A percentile compares a stretch with the other conserved stretches of the same genome.
These are phyloP conservation scores for Plasmopara muralis DNA, from an alignment of 352 stramenopile species.

Conservation along the genomic window DNA sequence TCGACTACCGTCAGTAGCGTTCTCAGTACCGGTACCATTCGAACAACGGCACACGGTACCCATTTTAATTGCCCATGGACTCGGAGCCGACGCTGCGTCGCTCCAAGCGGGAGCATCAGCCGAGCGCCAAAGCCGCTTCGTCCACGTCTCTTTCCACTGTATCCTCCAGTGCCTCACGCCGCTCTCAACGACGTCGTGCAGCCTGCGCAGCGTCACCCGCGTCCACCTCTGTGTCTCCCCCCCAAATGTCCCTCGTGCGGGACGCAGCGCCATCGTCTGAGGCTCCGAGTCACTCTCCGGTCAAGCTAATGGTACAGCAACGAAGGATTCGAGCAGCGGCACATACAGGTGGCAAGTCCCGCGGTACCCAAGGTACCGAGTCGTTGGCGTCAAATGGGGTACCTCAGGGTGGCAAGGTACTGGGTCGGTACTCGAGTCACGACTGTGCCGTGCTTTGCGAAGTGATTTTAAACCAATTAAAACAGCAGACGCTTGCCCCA, in stretches of 20 bases:
- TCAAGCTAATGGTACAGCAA: no score
- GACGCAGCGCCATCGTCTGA: conserved; percentile 1
- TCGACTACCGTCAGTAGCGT: no score
- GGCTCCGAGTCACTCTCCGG: conserved; percentile 2
- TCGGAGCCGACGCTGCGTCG: conserved; percentile 15
- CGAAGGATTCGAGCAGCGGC: conserved; percentile 13
- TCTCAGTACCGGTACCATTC: no score
- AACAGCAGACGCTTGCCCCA: conserved; percentile 32
- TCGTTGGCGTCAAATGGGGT: conserved; percentile 2
- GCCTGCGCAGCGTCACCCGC: conserved; percentile 5
- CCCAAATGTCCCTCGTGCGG: conserved; percentile 6
- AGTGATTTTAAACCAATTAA: conserved; percentile 44
- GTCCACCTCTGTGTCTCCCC: conserved; percentile 5
- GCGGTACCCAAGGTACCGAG: conserved; percentile 4
- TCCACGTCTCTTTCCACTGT: neutral
- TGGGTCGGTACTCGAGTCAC: conserved; percentile 40
- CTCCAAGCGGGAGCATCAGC: conserved; percentile 33
- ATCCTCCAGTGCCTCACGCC: conserved; percentile 6
- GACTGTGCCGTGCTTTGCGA: conserved; percentile 53
- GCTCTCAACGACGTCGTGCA: conserved; percentile 23
- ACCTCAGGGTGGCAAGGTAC: conserved; percentile 24
- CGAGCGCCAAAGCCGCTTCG: conserved; percentile 14
- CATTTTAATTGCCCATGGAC: no score
- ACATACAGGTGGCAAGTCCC: conserved; percentile 7
- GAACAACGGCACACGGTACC: no score